Evolutionary conservation across 2,329 filamentous ascomycete genomes (phyloP).

Genomic region (Botrytis galanthina): DNA sequence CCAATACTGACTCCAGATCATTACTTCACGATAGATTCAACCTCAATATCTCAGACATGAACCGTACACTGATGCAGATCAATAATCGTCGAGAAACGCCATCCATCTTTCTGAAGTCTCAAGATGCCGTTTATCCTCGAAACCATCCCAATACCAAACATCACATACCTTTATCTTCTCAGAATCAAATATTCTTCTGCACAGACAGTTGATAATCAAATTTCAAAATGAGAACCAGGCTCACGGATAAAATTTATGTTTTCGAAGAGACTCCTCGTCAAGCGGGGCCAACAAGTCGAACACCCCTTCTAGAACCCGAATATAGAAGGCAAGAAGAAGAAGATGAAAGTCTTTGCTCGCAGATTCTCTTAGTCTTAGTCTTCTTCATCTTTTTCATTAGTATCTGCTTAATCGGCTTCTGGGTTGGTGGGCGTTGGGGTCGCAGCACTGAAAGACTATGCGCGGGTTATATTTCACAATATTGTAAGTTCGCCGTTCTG

Average conservation of each 20-base stretch:
- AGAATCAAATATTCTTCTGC: not conserved
- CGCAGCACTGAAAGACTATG: not conserved
- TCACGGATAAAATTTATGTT: constrained; percentile 4
- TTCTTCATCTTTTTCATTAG: constrained; percentile 4
- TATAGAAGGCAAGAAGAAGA: not conserved
- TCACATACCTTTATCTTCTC: not conserved
- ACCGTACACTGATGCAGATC: not conserved
- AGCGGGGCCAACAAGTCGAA: not conserved
- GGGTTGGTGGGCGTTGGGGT: not conserved
- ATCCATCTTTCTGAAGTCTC: not conserved
- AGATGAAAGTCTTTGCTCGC: not conserved
- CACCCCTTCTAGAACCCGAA: not conserved
- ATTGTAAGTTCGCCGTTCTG: not conserved
- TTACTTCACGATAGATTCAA: not conserved
- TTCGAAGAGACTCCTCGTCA: not conserved
- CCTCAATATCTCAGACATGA: not conserved
- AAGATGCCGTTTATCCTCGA: not conserved
- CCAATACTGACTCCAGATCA: not conserved
- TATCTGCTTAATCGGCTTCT: not conserved
- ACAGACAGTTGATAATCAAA: not conserved
- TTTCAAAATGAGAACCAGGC: not conserved
- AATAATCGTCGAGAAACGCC: not conserved
- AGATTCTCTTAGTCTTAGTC: not conserved
- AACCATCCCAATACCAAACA: not conserved
- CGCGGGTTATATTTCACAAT: not conserved